Base-by-base conservation (phyloP, 441 rosid genomes). In the Arabidopsis lyrata region DNA sequence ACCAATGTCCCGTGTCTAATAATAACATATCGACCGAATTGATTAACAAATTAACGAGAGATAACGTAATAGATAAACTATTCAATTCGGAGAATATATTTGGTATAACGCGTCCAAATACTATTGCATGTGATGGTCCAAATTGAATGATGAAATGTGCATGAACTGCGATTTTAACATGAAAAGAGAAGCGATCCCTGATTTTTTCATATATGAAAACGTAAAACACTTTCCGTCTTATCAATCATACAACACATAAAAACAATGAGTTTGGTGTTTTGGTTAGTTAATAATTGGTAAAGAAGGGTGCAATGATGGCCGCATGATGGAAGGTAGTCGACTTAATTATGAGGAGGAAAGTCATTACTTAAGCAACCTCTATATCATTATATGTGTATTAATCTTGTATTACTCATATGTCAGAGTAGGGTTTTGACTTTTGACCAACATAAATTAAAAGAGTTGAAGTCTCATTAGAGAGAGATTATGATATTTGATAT, bases 251-350 rank as follows among this genome's bases (percentile, higher is more conserved):
- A 75, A 62, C 65, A 61, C 64, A 61, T 27, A 75, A 68, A 35
- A 55, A 57, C 70, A 76, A 63, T 38, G 70, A 63, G 53, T 76
- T 63, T 36, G 45, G 75, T 75, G 24, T 13, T 42, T 8, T 13
- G 24, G 42, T 53, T 31, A 42, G 48, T 22, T 27, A 63, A 55
- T 62, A 45, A 69, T 68, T 62, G 60, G 50, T 22, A 20, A 68
- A 61, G 54, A 67, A 61, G 56, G 48, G 57, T 68, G 65, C 70
- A 68, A 75, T 68, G 75, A 75, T 69, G 75, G 75, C 59, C 52
- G 75, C 70, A 63, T 69, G 74, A 68, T 76, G 79, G 71, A 76
- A 54, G 70, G 16, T 63, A 76, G 71, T 76, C 66, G 71, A 64
- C 55, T 49, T 31, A 64, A 76, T 70, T 47, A 70, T 76, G 76